A percentile compares a stretch with the other conserved stretches of the same genome.
These are phyloP conservation scores for Lachancea dasiensis DNA, from an alignment of 805 yeast genomes.

Conservation along the genomic window DNA sequence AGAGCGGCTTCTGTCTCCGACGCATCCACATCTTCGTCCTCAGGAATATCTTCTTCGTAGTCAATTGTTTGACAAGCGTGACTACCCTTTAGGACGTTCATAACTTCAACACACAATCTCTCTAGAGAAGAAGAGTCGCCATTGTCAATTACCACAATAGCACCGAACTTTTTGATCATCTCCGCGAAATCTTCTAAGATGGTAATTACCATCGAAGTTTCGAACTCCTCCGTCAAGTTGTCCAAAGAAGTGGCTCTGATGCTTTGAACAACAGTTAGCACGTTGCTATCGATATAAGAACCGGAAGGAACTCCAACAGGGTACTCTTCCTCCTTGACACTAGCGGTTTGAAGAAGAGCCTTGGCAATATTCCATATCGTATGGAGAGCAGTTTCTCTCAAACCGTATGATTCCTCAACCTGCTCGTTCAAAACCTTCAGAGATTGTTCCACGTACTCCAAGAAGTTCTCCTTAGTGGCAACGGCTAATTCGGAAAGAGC, in stretches of 20 bases:
- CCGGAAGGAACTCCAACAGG: constrained; percentile 61
- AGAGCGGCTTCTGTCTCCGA: constrained; percentile 61
- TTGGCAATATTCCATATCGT: constrained; percentile 78
- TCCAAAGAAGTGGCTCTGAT: constrained; percentile 63
- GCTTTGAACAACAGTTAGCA: constrained; percentile 52
- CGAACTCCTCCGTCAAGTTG: constrained; percentile 72
- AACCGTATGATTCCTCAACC: constrained; percentile 80
- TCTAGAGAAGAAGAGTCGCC: constrained; percentile 57
- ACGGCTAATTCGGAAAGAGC: constrained; percentile 82
- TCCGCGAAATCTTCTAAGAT: constrained; percentile 70
- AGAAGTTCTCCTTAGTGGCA: constrained; percentile 78
- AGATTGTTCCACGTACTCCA: constrained; percentile 68
- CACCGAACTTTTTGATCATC: constrained; percentile 63
- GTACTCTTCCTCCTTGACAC: constrained; percentile 43
- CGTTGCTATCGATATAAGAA: constrained; percentile 52
- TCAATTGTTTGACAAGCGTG: constrained; percentile 81
- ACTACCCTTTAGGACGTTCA: constrained; percentile 69
- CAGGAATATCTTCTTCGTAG: constrained; percentile 55
- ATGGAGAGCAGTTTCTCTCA: constrained; percentile 79
- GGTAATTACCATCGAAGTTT: constrained; percentile 71
- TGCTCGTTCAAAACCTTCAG: constrained; percentile 60
- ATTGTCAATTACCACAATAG: constrained; percentile 55
- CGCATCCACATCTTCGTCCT: constrained; percentile 49
- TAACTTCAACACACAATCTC: constrained; percentile 60
- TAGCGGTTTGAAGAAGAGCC: constrained; percentile 52